These are phyloP conservation scores for Fusarium coffeatum DNA, from an alignment of 2,329 filamentous ascomycete species.

Conservation along the genomic window DNA sequence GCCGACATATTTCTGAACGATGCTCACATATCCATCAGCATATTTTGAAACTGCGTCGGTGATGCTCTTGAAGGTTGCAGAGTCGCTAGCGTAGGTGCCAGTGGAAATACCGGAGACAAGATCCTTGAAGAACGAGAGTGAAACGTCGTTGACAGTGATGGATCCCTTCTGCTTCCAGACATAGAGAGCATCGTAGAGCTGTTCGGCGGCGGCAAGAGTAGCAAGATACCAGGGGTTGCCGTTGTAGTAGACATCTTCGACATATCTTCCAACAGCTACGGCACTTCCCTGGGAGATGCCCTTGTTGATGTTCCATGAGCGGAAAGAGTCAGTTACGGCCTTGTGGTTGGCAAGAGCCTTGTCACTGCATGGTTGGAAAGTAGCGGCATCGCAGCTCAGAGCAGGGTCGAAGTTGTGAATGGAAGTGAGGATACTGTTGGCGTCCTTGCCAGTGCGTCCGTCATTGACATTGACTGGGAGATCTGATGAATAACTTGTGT, in stretches of 20 bases:
- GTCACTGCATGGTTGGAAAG: constrained; percentile 82
- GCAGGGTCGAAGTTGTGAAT: constrained; percentile 77
- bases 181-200: constrained; percentile 80
- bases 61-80: constrained; percentile 64
- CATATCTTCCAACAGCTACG: constrained; percentile 73
- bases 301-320: constrained; percentile 77
- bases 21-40: constrained; percentile 70
- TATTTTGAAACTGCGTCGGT: constrained; percentile 67
- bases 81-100: constrained; percentile 69
- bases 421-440: constrained; percentile 74
- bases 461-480: constrained; percentile 65
- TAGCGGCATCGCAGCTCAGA: constrained; percentile 73
- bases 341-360: constrained; percentile 81
- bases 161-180: constrained; percentile 74
- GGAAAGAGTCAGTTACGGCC: constrained; percentile 79
- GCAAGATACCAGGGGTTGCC: constrained; percentile 86
- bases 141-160: constrained; percentile 72
- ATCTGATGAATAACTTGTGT: not conserved
- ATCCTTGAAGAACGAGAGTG: constrained; percentile 77
- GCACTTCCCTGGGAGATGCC: constrained; percentile 70
- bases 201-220: constrained; percentile 82
- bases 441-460: constrained; percentile 75
- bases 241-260: constrained; percentile 79
- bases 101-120: constrained; percentile 66
- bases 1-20: constrained; percentile 72